A percentile compares a stretch with the other conserved stretches of the same genome.
Evolutionary conservation across 495 filamentous ascomycete genomes (phyloP).

Genomic region (Venustampulla echinocandica): DNA sequence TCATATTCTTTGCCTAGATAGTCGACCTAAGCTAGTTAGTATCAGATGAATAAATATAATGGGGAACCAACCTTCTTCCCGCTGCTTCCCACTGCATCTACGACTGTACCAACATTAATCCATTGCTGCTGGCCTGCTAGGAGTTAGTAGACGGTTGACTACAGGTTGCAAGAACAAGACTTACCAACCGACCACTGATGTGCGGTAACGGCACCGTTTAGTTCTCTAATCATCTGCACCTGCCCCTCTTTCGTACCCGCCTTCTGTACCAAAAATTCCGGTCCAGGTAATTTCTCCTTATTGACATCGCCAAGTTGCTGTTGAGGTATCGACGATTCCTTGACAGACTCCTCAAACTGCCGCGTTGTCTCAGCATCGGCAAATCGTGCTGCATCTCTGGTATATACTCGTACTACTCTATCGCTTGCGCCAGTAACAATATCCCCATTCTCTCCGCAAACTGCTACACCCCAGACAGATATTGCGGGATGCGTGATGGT

Average conservation of each 20-base stretch:
- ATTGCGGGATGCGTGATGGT: conserved; percentile 97
- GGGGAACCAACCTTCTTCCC: conserved; percentile 47
- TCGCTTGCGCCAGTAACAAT: conserved; percentile 92
- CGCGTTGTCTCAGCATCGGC: conserved; percentile 48
- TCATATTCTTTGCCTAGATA: conserved; percentile 88
- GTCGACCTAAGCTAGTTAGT: conserved; percentile 37
- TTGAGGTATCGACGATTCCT: conserved; percentile 74
- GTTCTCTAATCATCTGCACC: conserved; percentile 78
- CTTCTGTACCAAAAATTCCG: conserved; percentile 71
- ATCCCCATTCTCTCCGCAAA: conserved; percentile 72
- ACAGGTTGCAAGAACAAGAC: conserved; percentile 5
- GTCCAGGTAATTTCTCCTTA: conserved; percentile 81
- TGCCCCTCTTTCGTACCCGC: conserved; percentile 89
- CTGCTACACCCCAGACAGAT: conserved; percentile 88
- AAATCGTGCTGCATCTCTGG: conserved; percentile 56
- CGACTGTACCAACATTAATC: conserved; percentile 86
- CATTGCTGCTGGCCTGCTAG: conserved; percentile 45
- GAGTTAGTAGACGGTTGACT: not conserved
- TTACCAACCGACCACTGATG: conserved; percentile 64
- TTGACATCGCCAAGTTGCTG: conserved; percentile 74
- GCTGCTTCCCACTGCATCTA: conserved; percentile 78
- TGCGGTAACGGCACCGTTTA: conserved; percentile 67
- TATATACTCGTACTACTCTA: conserved; percentile 78
- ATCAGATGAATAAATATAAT: not conserved
- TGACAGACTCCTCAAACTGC: conserved; percentile 74